phyloP scores from a whole-genome alignment of 768 basidiomycete genomes.

The Gyrodon lividus region DNA sequence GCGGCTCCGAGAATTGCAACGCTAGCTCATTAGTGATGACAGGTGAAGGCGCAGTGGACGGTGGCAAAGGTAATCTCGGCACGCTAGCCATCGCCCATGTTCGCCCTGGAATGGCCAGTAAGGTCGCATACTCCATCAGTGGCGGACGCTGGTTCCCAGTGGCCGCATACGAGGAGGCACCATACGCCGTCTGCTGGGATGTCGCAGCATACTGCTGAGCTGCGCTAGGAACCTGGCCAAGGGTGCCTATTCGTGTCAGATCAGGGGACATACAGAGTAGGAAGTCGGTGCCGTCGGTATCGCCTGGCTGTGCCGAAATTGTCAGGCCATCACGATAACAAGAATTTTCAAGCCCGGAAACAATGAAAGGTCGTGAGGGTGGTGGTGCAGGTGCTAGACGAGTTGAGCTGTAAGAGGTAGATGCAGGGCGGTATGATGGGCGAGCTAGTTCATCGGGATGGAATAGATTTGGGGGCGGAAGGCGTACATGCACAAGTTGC shows the following conservation, averaged over 20 bases:
- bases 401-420: slow-evolving; percentile 45
- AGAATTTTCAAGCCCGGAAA: slow-evolving; percentile 58
- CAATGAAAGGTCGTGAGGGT: slow-evolving; percentile 54
- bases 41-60: slow-evolving; percentile 45
- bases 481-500: slow-evolving; percentile 74
- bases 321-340: slow-evolving; percentile 68
- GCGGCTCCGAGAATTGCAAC: slow-evolving; percentile 71
- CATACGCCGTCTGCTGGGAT: slow-evolving; percentile 40
- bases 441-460: slow-evolving; percentile 71
- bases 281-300: slow-evolving; percentile 71
- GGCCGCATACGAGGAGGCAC: slow-evolving; percentile 39
- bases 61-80: slow-evolving; percentile 32
- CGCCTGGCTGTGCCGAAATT: slow-evolving; percentile 71
- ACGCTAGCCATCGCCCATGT: slow-evolving; percentile 82
- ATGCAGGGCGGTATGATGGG: slow-evolving; percentile 44
- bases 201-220: slow-evolving; percentile 33
- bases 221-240: slow-evolving; percentile 61
- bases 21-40: slow-evolving; percentile 76
- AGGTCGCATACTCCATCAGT: slow-evolving; percentile 72
- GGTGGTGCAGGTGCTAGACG: slow-evolving; percentile 44
- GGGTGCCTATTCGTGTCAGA: slow-evolving; percentile 64
- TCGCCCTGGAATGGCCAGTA: slow-evolving; percentile 76
- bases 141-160: slow-evolving; percentile 52
- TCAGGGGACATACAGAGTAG: slow-evolving; percentile 76
- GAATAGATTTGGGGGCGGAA: slow-evolving; percentile 72